Evolutionary conservation across 495 filamentous ascomycete species (phyloP), one percentile per base, ranked within the genome.

Genomic region (Haplographium delicatum): DNA sequence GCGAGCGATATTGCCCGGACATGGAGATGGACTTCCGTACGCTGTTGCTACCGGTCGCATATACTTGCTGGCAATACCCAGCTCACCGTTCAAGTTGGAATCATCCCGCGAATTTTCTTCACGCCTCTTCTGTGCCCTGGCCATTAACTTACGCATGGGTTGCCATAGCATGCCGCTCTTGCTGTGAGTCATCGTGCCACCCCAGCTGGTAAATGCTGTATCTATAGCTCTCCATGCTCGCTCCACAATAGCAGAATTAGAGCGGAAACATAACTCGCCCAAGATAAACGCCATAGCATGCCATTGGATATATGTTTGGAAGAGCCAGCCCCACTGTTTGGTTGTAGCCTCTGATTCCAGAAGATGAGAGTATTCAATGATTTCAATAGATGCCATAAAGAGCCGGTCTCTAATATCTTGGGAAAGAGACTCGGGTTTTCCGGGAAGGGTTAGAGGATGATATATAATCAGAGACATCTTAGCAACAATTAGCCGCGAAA

Each of bases 181-280:
- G 20, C 74, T 71, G 16, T 82, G 69, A 22, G 74, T 77, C 23
- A 72, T 65, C 0, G 69, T 65, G 19, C 69, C 68, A 7, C 74
- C 73, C 64, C 76, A 78, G 19, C 70, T 67, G 31, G 71, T 65
- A 58, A 84, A 87, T 1, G 82, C 67, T 0, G 66, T 62, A 44
- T 82, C 80, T 7, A 96, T 70, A 0, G 86, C 86, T 10, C 67
- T 65, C 91, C 91, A 97, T 2, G 85, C 89, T 3, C 91, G 78
- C 46, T 95, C 86, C 1, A 87, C 85, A 10, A 85, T 72, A 20
- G 66, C 60, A 8, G 70, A 54, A 18, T 44, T 52, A 56, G 82
- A 81, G 19, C 88, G 80, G 20, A 85, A 78, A 58, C 84, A 85
- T 3, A 94, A 73, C 58, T 96, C 91, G 1, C 87, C 76, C 7